phyloP scores from a whole-genome alignment of 1,284 basidiomycete species.

The Melampsora larici-populina region DNA sequence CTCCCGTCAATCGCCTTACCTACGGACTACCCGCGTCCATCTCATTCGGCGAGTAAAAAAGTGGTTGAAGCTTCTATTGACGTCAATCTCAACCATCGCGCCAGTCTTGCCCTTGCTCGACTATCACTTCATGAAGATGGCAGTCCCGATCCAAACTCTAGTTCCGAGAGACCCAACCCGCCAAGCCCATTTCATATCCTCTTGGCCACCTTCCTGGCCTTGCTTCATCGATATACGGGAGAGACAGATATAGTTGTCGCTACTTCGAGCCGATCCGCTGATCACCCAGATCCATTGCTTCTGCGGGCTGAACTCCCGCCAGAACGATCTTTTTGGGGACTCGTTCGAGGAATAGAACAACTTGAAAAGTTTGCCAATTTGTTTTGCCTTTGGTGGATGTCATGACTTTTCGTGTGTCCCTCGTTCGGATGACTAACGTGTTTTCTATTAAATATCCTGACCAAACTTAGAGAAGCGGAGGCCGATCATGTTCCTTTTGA shows the following conservation, averaged over 20 bases:
- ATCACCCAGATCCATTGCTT: constrained; percentile 74
- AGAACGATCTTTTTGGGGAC: constrained; percentile 82
- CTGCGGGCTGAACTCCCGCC: constrained; percentile 81
- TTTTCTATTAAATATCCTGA: no score
- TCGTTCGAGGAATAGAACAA: constrained; percentile 79
- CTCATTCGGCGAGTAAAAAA: constrained; percentile 62
- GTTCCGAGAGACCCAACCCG: constrained; percentile 43
- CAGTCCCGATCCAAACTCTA: constrained; percentile 56
- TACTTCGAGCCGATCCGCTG: constrained; percentile 68
- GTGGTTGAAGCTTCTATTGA: constrained; percentile 66
- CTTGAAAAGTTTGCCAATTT: constrained; percentile 61
- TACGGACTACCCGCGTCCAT: constrained; percentile 88
- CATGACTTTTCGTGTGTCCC: no score
- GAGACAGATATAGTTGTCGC: constrained; percentile 93
- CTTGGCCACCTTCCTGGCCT: constrained; percentile 81
- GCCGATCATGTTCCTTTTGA: constrained; percentile 80
- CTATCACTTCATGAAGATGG: constrained; percentile 69
- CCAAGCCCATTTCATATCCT: constrained; percentile 89
- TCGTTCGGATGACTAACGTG: no score
- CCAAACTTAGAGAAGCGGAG: constrained; percentile 64
- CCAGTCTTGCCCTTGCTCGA: constrained; percentile 59
- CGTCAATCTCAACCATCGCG: constrained; percentile 53
- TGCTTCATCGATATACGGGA: constrained; percentile 91
- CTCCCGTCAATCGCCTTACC: constrained; percentile 88
- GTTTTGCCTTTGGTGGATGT: not conserved